These are phyloP conservation scores for Fusarium sp. DNA, from an alignment of 2,329 filamentous ascomycete genomes.

Conservation along the genomic window DNA sequence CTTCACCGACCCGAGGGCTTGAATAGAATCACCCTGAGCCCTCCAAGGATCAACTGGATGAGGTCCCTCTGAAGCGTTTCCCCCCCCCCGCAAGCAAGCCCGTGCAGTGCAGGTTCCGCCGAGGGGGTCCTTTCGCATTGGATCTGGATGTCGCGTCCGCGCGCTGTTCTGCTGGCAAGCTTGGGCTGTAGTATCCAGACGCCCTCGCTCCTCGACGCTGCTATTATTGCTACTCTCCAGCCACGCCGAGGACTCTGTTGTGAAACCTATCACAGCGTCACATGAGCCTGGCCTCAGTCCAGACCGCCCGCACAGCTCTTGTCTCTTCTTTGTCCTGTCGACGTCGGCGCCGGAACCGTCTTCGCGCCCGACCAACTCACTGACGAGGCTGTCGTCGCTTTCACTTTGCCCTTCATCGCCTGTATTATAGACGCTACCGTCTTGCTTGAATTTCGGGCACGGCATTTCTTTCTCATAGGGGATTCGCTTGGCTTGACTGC, in stretches of 20 bases:
- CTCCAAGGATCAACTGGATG: conserved; percentile 34
- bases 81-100: background rate
- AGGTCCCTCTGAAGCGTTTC: conserved; percentile 29
- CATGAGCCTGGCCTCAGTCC: conserved; percentile 22
- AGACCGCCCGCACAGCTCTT: conserved; percentile 19
- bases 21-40: background rate
- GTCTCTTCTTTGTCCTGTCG: background rate
- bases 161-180: conserved; percentile 17
- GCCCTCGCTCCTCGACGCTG: conserved; percentile 8
- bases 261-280: conserved; percentile 33
- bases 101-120: conserved; percentile 39
- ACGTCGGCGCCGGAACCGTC: background rate
- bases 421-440: conserved; percentile 8
- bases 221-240: conserved; percentile 8
- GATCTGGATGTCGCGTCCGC: conserved; percentile 28
- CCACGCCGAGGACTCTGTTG: conserved; percentile 13
- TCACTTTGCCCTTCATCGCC: conserved; percentile 9
- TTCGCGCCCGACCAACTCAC: conserved; percentile 20
- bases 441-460: background rate
- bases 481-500: conserved; percentile 11
- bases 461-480: background rate
- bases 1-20: conserved; percentile 8
- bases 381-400: conserved; percentile 13
- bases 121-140: conserved; percentile 35
- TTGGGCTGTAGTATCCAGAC: conserved; percentile 32